Evolutionary conservation across 2,329 filamentous ascomycete genomes (phyloP), one percentile per base, ranked within the genome.

Genomic region (Dactylellina cionopaga): DNA sequence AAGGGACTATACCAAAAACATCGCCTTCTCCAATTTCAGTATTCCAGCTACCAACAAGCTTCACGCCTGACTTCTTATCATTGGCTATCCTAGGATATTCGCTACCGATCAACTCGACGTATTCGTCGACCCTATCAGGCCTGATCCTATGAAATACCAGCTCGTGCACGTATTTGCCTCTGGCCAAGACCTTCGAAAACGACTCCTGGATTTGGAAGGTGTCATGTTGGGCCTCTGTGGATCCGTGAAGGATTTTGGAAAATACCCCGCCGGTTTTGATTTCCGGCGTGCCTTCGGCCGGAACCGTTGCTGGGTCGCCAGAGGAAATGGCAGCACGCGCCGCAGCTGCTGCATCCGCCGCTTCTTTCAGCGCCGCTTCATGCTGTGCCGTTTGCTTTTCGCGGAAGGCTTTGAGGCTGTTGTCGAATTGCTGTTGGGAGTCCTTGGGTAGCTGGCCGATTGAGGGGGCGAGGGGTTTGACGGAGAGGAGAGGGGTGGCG

Each of bases 11-110:
- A 96, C 93, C 88, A 82, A 99, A 99, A 0, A 93, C 97, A 79
- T 99, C 92, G 80, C 92, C 96, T 78, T 99, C 94, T 74, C 95
- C 95, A 55, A 99, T 93, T 81, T 99, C 95, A 13, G 93, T 97
- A 81, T 94, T 88, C 95, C 95, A 99, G 84, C 94, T 98, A 77
- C 95, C 95, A 4, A 99, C 95, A 65, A 99, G 83, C 80, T 99
- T 89, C 76, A 99, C 94, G 82, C 94, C 94, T 82, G 98, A 96
- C 82, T 95, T 90, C 17, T 90, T 88, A 76, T 88, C 85, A 70
- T 86, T 85, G 46, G 95, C 95, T 86, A 98, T 92, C 79, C 87
- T 88, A 6, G 95, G 94, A 79, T 99, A 99, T 90, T 92, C 98
- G 35, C 86, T 85, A 71, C 95, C 92, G 11, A 98, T 92, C 52